Base-by-base conservation (phyloP, 805 yeast species). In the Priceomyces haplophilus region DNA sequence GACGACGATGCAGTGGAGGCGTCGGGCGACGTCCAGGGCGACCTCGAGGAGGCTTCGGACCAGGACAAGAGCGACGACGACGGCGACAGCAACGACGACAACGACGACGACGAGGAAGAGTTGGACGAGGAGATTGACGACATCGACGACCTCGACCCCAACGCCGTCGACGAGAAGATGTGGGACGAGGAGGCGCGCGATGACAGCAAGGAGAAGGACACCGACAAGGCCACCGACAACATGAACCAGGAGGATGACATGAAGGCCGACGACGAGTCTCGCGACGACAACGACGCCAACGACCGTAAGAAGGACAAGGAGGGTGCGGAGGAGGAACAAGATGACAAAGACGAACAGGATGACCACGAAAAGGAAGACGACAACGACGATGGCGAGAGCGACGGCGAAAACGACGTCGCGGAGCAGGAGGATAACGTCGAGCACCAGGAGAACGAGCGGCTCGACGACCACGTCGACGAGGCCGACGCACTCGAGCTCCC, bases 11-110 rank as follows among this genome's bases (percentile, higher is more conserved):
- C 97, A 4, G 89, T 87, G 36, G 96, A 88, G 38, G 86, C 90
- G 59, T 96, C 90, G 54, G 97, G 97, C 27, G 98, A 93, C 54
- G 88, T 93, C 95, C 97, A 93, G 18, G 99, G 99, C 42, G 82
- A 88, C 20, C 62, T 84, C 7, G 97, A 91, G 62, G 89, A 90
- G 50, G 73, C 81, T 11, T 80, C 89, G 7, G 84, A 78, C 43
- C 83, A 82, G 58, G 85, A 81, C 16, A 75, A 76, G 13, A 69
- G 73, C 13, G 81, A 79, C 8, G 76, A 76, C 2, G 80, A 80
- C 11, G 61, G 59, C 5, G 79, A 80, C 3, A 8, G 24, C n/a
- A n/a, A n/a, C n/a, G n/a, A n/a, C n/a, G 82, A 79, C 0, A 66
- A 62, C 3, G 73, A 61, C 3, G 67, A 61, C 4, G 65, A 55